Conservation (phyloP, 805 yeast genomes). For the Ogataea trehalophila region DNA sequence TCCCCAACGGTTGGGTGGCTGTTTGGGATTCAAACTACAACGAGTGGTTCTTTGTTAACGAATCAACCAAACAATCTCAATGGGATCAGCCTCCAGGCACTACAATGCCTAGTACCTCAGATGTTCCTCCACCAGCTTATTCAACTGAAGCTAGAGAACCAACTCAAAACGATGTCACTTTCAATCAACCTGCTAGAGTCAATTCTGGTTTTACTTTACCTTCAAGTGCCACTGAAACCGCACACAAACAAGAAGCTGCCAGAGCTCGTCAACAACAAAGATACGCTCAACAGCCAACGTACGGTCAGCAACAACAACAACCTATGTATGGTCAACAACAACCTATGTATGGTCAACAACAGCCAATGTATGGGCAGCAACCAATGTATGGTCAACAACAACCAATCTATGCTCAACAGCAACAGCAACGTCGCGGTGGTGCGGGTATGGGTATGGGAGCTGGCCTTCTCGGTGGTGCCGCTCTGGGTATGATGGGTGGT, state of each 20-base stretch:
- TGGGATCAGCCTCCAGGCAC: constrained; percentile 84
- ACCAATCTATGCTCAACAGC: constrained; percentile 19
- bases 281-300: constrained; percentile 7
- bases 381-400: constrained; percentile 14
- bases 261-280: constrained; percentile 11
- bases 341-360: constrained; percentile 16
- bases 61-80: constrained; percentile 69
- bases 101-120: constrained; percentile 26
- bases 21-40: constrained; percentile 61
- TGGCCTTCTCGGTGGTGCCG: constrained; percentile 25
- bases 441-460: constrained; percentile 31
- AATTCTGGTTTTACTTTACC: constrained; percentile 7
- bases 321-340: constrained; percentile 1
- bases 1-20: constrained; percentile 57
- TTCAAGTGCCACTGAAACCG: background rate
- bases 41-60: constrained; percentile 76
- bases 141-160: background rate
- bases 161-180: too few species aligned
- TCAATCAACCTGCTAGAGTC: background rate
- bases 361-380: constrained; percentile 15
- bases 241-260: background rate
- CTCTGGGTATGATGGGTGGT: constrained; percentile 27
- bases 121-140: constrained; percentile 37
- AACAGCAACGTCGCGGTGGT: constrained; percentile 21
- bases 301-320: constrained; percentile 4